Evolutionary conservation across 257 asterid genomes (phyloP), one percentile per base, ranked within the genome.

Genomic region (Capsicum rhomboideum): DNA sequence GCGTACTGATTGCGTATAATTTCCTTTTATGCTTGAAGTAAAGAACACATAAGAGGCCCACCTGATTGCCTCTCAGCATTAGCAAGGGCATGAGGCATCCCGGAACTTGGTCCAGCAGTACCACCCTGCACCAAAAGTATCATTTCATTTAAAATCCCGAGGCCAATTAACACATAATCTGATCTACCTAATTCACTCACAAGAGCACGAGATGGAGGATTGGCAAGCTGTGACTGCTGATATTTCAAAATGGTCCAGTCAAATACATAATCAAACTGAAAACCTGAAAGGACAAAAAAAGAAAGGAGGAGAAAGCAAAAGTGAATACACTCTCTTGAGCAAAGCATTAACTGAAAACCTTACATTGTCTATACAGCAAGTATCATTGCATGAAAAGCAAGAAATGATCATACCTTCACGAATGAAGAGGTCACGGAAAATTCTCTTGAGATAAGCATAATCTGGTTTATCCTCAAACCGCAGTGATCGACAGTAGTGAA

Each of bases 211-310:
- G 97, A 88, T 8, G 95, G 92, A 90, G 98, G 98, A 84, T 90
- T 91, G 67, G 94, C 86, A 20, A 90, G 93, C 88, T 95, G 97
- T 44, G 96, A 90, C 83, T 92, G 97, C 90, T 93, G 97, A 85
- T 91, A 95, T 85, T 93, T 93, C 90, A 95, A 84, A 84, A 95
- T 93, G 59, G 97, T 93, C 98, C 98, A 94, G 90, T 94, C 98
- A 83, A 88, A 94, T 29, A 94, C 92, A 86, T 92, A 89, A 89
- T 94, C 97, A 54, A 89, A 90, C 82, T 93, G 98, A 87, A 95
- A 93, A 68, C 98, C 98, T 95, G 94, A 78, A 82, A 68, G 54
- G 18, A 52, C 46, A 61, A 68, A n/a, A 79, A 64, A 46, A 40
- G 20, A 79, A 29, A 21, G 79, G 77, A 78, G 54, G 79, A 34